A percentile compares a stretch with the other conserved stretches of the same genome.
Evolutionary conservation across 768 basidiomycete genomes (phyloP).

Genomic region (Tephrocybe sp.): DNA sequence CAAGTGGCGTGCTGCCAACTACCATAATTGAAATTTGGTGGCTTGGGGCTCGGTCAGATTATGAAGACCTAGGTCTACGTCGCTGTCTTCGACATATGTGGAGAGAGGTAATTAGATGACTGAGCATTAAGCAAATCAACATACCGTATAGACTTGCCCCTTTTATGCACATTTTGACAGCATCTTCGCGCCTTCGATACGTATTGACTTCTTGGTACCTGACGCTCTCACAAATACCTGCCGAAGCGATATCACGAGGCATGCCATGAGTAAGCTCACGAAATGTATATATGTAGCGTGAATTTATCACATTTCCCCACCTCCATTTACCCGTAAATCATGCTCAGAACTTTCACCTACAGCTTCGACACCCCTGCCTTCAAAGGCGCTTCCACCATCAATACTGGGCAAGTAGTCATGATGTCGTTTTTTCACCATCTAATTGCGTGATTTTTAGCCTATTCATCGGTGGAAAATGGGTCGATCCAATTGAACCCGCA

Average conservation of each 20-base stretch:
- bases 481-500: slow-evolving; percentile 44
- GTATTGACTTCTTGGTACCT: background rate
- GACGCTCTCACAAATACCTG: background rate
- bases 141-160: no score
- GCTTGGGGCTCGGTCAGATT: no score
- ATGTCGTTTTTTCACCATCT: background rate
- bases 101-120: no score
- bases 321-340: slow-evolving; percentile 7
- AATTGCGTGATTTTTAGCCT: slow-evolving; percentile 26
- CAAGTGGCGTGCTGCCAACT: no score
- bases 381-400: slow-evolving; percentile 58
- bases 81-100: no score
- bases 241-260: background rate
- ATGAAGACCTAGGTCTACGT: no score
- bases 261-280: background rate
- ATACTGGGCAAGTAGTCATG: slow-evolving; percentile 44
- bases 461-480: slow-evolving; percentile 65
- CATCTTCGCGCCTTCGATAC: background rate
- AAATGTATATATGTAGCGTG: background rate
- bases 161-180: no score
- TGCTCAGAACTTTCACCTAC: slow-evolving; percentile 42
- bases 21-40: no score
- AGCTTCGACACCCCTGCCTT: slow-evolving; percentile 52
- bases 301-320: no score
- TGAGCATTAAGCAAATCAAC: no score